Evolutionary conservation across 495 filamentous ascomycete species (phyloP), one percentile per base, ranked within the genome.

Genomic region (Neurospora sp.): DNA sequence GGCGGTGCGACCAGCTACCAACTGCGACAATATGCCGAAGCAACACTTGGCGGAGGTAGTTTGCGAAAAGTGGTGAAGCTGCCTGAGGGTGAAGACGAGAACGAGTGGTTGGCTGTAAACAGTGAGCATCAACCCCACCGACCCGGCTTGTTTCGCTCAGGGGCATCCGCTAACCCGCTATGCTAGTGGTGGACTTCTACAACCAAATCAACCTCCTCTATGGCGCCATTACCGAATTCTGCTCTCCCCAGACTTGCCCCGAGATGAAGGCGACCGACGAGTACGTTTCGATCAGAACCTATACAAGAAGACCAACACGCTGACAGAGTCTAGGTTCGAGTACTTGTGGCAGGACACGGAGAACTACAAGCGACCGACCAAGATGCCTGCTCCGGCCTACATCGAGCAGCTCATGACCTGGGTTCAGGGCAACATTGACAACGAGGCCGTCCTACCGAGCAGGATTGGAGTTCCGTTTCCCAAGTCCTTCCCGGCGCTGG

Each of bases 261-360:
- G 96, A 98, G 84, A 99, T 99, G 96, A 99, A 99, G 83, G 96
- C 96, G 37, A 98, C 96, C 9, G 96, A 99, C 84, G 96, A 99
- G 92, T 96, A 87, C 73, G 89, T 71, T 41, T 70, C 22, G 41
- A 40, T 8, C 38, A 48, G 3, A 22, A 9, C 42, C 22, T 48
- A 61, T 12, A 48, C n/a, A 35, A 3, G 6, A 35, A 65, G 27
- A 16, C 53, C 53, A 16, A 9, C 20, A n/a, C 27, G 70, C 76
- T 77, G 74, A 72, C 39, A 44, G 8, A 22, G 38, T 40, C 17
- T 73, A 95, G 93, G 77, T 99, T 99, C 81, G 96, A 99, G 82
- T 99, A 98, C 79, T 90, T 99, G 69, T 99, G 96, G 96, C 96
- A 99, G 83, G 96, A 99, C 82, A 90, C 86, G 40, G 93, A 96